phyloP scores from a whole-genome alignment of 139 green algal genomes.

The Nannochloris sp. region DNA sequence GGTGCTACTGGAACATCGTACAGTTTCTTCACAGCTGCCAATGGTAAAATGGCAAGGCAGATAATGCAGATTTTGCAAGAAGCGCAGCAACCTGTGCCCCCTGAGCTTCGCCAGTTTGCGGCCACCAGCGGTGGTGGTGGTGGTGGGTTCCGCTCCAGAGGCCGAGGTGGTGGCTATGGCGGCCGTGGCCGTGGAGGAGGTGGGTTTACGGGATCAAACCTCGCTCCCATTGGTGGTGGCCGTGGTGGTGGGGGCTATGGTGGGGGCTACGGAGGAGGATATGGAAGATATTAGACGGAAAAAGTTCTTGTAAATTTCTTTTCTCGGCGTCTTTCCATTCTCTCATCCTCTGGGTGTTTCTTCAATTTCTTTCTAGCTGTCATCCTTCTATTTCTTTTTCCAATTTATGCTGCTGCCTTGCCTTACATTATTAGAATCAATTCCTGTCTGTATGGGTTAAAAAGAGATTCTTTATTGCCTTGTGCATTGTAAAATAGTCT shows the following conservation, averaged over 20 bases:
- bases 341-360: neutral
- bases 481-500: no score
- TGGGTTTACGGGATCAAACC: conserved; percentile 3
- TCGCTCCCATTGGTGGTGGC: conserved; percentile 6
- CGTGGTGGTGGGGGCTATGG: neutral
- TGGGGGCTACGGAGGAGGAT: neutral
- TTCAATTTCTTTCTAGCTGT: no score
- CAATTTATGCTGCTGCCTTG: no score
- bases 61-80: conserved; percentile 71
- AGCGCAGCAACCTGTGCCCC: conserved; percentile 54
- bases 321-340: neutral
- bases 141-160: conserved; percentile 17
- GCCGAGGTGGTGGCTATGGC: conserved; percentile 12
- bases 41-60: conserved; percentile 58
- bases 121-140: conserved; percentile 30
- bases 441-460: no score
- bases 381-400: no score
- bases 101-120: conserved; percentile 35
- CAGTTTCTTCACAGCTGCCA: conserved; percentile 78
- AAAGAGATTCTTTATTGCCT: no score
- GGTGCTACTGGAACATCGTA: conserved; percentile 61
- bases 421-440: no score
- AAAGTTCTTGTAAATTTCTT: neutral
- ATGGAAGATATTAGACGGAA: conserved; percentile 8
- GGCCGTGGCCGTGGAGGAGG: conserved; percentile 10